Evolutionary conservation across 1,284 basidiomycete species (phyloP).

Genomic region (Leccinum angustisporum): DNA sequence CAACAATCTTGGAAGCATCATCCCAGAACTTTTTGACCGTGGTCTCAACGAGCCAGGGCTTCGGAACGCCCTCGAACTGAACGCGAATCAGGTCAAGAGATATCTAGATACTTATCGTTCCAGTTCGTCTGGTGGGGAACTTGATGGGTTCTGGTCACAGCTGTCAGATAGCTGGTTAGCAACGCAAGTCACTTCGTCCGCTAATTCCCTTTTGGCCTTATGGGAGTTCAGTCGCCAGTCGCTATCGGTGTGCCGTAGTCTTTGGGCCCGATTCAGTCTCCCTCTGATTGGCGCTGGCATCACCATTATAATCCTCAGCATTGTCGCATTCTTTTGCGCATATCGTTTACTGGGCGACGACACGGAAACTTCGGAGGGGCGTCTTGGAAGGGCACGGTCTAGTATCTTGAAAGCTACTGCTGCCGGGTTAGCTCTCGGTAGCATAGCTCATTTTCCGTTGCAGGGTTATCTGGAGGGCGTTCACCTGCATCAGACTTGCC

Average conservation of each 20-base stretch:
- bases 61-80: constrained; percentile 65
- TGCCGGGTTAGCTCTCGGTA: constrained; percentile 45
- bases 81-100: constrained; percentile 73
- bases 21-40: constrained; percentile 86
- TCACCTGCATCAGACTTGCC: constrained; percentile 41
- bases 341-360: constrained; percentile 43
- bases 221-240: constrained; percentile 64
- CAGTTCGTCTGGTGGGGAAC: constrained; percentile 68
- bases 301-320: constrained; percentile 46
- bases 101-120: constrained; percentile 80
- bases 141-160: constrained; percentile 59
- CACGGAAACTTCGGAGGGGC: constrained; percentile 26
- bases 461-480: constrained; percentile 40
- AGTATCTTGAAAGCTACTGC: constrained; percentile 38
- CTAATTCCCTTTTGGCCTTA: constrained; percentile 40
- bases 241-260: constrained; percentile 70
- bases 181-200: constrained; percentile 24
- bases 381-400: constrained; percentile 36
- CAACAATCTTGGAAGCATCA: constrained; percentile 90
- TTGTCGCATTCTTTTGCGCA: constrained; percentile 48
- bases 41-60: constrained; percentile 27
- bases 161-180: constrained; percentile 51
- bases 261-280: constrained; percentile 96
- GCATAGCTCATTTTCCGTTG: constrained; percentile 36
- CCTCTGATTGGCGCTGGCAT: constrained; percentile 73